A percentile compares a stretch with the other conserved stretches of the same genome.
These are phyloP conservation scores for Hortiboletus campestris DNA, from an alignment of 768 basidiomycete species.

Conservation along the genomic window DNA sequence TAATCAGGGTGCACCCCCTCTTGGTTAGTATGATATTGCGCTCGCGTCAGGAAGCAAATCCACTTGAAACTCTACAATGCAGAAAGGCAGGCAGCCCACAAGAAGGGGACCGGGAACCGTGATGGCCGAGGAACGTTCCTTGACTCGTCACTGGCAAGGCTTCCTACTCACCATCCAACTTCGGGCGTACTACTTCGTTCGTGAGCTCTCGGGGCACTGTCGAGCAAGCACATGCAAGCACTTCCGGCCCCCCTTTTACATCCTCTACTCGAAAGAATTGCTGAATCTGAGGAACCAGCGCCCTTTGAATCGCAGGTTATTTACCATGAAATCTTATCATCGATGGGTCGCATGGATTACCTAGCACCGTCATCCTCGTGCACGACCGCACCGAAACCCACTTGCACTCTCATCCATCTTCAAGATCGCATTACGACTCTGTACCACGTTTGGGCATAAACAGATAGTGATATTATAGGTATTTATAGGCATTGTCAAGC, in stretches of 20 bases:
- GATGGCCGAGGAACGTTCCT: slow-evolving; percentile 35
- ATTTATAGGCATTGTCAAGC: too few species aligned
- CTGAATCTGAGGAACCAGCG: neutral
- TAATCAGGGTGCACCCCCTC: too few species aligned
- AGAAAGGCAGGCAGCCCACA: neutral
- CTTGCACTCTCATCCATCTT: neutral
- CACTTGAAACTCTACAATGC: slow-evolving; percentile 13
- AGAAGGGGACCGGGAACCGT: slow-evolving; percentile 28
- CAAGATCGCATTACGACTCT: neutral
- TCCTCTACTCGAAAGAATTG: neutral
- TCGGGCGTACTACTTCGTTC: neutral
- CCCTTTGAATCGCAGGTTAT: slow-evolving; percentile 35
- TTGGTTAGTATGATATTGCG: slow-evolving; percentile 29
- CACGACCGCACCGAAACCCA: slow-evolving; percentile 15
- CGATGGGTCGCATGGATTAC: neutral
- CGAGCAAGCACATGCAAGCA: neutral
- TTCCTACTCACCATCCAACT: neutral
- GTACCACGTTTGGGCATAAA: neutral
- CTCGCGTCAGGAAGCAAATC: slow-evolving; percentile 44
- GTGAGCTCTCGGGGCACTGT: neutral
- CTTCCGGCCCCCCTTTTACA: neutral
- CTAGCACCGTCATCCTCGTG: slow-evolving; percentile 17
- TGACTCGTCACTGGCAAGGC: neutral
- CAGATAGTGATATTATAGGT: neutral
- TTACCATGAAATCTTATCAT: slow-evolving; percentile 35